Conservation (phyloP, 306 rosid species). For the peach (Prunus persica) region Prunus_persica_NCBIv2 NC_034016.1:14267001-14267500, state of each 20-base stretch:
- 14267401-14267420: constrained; percentile 91
- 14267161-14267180: constrained; percentile 75
- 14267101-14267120: constrained; percentile 83
- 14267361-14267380: constrained; percentile 96
- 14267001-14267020: constrained; percentile 88
- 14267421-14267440: constrained; percentile 85
- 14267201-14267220: constrained; percentile 38
- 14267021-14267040: constrained; percentile 59
- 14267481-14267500: constrained; percentile 22
- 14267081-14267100: not conserved
- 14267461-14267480: constrained; percentile 96
- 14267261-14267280: constrained; percentile 12
- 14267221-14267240: constrained; percentile 22
- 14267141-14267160: constrained; percentile 91
- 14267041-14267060: constrained; percentile 9
- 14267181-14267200: constrained; percentile 77
- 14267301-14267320: constrained; percentile 67
- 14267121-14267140: constrained; percentile 89
- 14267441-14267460: constrained; percentile 91
- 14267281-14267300: constrained; percentile 32
- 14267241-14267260: not conserved
- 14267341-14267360: constrained; percentile 99
- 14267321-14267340: constrained; percentile 96
- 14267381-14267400: constrained; percentile 97
- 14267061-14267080: constrained; percentile 14